phyloP scores from a whole-genome alignment of 2,329 filamentous ascomycete species.

The Polychaeton citri region DNA sequence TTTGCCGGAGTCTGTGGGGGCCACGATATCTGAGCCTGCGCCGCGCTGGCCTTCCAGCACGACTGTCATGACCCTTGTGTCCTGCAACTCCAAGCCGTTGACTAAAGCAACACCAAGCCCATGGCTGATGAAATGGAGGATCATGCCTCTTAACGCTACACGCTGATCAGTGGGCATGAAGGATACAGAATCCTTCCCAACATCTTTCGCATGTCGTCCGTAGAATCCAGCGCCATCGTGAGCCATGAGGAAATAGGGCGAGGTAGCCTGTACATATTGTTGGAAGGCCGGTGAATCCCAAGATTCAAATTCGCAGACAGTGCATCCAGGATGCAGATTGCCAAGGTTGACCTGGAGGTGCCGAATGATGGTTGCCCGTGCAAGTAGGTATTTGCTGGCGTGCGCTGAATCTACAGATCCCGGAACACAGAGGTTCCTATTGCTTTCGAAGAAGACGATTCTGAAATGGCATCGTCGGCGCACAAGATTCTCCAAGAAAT shows the following conservation, averaged over 20 bases:
- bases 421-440: conserved; percentile 45
- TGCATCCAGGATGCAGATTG: conserved; percentile 25
- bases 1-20: too few species aligned
- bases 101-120: conserved; percentile 51
- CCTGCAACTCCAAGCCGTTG: conserved; percentile 48
- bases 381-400: conserved; percentile 44
- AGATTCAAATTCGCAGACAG: conserved; percentile 35
- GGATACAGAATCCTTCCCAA: conserved; percentile 5
- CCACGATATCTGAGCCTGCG: too few species aligned
- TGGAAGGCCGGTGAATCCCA: conserved; percentile 38
- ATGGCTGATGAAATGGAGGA: conserved; percentile 41
- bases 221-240: conserved; percentile 43
- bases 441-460: conserved; percentile 52
- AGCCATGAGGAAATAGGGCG: conserved; percentile 55
- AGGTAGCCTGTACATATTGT: conserved; percentile 40
- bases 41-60: conserved; percentile 29
- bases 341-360: conserved; percentile 43
- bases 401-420: conserved; percentile 19
- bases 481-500: conserved; percentile 46
- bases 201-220: conserved; percentile 10
- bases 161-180: conserved; percentile 6
- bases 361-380: conserved; percentile 49
- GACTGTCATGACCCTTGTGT: conserved; percentile 47
- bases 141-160: conserved; percentile 31
- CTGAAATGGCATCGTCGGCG: conserved; percentile 58